Percentiles rank a stretch among this genome's conserved stretches.
phyloP scores from a whole-genome alignment of 352 stramenopile species.

The Globisporangium canariense region DNA sequence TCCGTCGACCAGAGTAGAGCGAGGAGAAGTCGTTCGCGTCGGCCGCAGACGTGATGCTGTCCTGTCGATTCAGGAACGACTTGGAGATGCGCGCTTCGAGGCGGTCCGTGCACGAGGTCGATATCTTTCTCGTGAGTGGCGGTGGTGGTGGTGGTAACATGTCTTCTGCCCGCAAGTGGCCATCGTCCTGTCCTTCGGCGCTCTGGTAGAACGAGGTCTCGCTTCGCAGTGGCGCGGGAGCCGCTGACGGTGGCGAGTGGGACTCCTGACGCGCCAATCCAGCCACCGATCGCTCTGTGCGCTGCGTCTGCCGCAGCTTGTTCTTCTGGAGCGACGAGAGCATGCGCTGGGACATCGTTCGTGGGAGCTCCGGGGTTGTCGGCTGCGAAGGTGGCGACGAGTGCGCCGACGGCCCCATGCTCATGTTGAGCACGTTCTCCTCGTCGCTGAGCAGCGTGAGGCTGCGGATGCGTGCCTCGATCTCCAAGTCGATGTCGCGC shows the following conservation, averaged over 20 bases:
- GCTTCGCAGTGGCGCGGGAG: constrained; percentile 6
- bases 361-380: constrained; percentile 13
- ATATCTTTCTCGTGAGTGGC: constrained; percentile 25
- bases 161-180: constrained; percentile 10
- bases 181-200: neutral
- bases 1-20: constrained; percentile 60
- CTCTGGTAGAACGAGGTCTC: constrained; percentile 15
- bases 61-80: constrained; percentile 31
- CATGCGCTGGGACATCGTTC: constrained; percentile 65
- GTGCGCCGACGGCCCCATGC: neutral
- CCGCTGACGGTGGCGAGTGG: neutral
- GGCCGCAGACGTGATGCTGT: constrained; percentile 24
- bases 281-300: neutral
- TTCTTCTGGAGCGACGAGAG: constrained; percentile 47
- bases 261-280: constrained; percentile 1
- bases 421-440: constrained; percentile 11
- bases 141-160: constrained; percentile 20
- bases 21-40: constrained; percentile 38
- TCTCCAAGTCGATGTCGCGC: constrained; percentile 70
- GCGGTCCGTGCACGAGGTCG: constrained; percentile 42
- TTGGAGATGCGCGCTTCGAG: constrained; percentile 71
- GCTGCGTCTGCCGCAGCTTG: constrained; percentile 23
- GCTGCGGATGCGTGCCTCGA: constrained; percentile 50
- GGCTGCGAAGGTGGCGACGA: neutral
- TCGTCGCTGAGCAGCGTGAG: constrained; percentile 24